Percentiles rank a stretch among this genome's conserved stretches.
Evolutionary conservation across 257 asterid species (phyloP).

Genomic region (Nemophila menziesii): DNA sequence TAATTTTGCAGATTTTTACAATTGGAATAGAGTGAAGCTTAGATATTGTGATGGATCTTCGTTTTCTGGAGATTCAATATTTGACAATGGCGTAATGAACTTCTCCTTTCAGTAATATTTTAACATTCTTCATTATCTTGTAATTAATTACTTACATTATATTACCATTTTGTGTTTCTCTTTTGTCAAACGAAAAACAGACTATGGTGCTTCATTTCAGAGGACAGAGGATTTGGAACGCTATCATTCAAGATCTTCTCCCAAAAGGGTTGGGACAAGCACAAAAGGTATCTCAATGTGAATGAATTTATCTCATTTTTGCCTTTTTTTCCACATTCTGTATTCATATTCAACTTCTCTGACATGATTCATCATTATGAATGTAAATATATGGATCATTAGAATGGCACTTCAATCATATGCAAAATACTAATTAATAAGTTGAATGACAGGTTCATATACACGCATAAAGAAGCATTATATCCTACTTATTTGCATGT

Average conservation of each 20-base stretch:
- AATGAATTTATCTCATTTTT: no score
- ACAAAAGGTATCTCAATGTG: slow-evolving; percentile 55
- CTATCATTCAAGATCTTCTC: slow-evolving; percentile 73
- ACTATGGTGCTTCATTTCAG: slow-evolving; percentile 77
- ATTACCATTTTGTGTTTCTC: slow-evolving; percentile 1
- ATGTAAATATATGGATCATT: no score
- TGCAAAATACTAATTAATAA: no score
- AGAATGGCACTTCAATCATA: no score
- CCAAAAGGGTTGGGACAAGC: slow-evolving; percentile 73
- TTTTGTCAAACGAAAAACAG: slow-evolving; percentile 45
- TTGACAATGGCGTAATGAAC: slow-evolving; percentile 47
- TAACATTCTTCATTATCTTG: neutral
- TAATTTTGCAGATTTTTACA: slow-evolving; percentile 67
- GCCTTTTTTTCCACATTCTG: no score
- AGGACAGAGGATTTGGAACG: slow-evolving; percentile 89
- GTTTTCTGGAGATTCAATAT: slow-evolving; percentile 68
- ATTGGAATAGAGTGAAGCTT: slow-evolving; percentile 94
- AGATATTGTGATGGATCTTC: slow-evolving; percentile 98
- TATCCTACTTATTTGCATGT: no score
- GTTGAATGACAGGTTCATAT: no score
- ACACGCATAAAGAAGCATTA: no score
- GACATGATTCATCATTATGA: no score
- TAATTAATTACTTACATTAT: no score
- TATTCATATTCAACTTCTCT: no score
- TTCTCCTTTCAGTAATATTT: neutral